Conservation (phyloP, 2,329 filamentous ascomycete species). For the Calonectria ilicicola region DNA sequence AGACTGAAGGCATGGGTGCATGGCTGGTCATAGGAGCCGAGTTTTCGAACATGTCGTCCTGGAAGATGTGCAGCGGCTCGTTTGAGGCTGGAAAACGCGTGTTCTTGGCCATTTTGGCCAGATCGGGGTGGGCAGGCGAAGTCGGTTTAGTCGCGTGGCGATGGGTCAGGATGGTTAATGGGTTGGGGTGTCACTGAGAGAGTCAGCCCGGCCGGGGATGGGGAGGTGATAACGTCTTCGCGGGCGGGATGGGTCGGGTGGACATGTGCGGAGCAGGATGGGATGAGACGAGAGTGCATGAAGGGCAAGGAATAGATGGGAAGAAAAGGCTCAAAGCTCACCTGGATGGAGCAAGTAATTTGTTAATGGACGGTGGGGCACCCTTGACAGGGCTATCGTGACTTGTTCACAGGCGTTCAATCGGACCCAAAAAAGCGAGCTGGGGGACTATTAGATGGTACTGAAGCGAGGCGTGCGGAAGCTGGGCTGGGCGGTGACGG, state of each 20-base stretch:
- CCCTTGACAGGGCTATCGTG: slow-evolving; percentile 42
- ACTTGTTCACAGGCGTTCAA: slow-evolving; percentile 40
- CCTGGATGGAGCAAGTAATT: slow-evolving; percentile 40
- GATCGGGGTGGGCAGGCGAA: slow-evolving; percentile 23
- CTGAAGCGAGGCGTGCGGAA: slow-evolving; percentile 34
- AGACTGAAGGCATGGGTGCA: slow-evolving; percentile 66
- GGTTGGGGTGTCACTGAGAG: slow-evolving; percentile 10
- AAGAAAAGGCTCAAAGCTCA: slow-evolving; percentile 37
- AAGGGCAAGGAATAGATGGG: slow-evolving; percentile 36
- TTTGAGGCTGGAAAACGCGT: slow-evolving; percentile 59
- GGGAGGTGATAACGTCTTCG: slow-evolving; percentile 32
- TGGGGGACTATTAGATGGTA: slow-evolving; percentile 22
- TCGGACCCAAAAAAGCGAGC: slow-evolving; percentile 34
- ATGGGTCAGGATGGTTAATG: slow-evolving; percentile 19
- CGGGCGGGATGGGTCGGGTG: slow-evolving; percentile 37
- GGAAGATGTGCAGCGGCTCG: slow-evolving; percentile 64
- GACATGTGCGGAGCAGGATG: slow-evolving; percentile 36
- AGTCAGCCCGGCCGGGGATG: slow-evolving; percentile 35
- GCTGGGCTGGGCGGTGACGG: slow-evolving; percentile 31
- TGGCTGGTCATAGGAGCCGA: slow-evolving; percentile 64
- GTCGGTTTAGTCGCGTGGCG: slow-evolving; percentile 30
- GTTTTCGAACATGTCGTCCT: slow-evolving; percentile 63
- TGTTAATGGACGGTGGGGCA: slow-evolving; percentile 42
- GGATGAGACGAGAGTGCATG: slow-evolving; percentile 42
- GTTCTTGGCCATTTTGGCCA: slow-evolving; percentile 66